These are phyloP conservation scores for Mimosa pudica DNA, from an alignment of 306 rosid genomes.

Conservation along the genomic window DNA sequence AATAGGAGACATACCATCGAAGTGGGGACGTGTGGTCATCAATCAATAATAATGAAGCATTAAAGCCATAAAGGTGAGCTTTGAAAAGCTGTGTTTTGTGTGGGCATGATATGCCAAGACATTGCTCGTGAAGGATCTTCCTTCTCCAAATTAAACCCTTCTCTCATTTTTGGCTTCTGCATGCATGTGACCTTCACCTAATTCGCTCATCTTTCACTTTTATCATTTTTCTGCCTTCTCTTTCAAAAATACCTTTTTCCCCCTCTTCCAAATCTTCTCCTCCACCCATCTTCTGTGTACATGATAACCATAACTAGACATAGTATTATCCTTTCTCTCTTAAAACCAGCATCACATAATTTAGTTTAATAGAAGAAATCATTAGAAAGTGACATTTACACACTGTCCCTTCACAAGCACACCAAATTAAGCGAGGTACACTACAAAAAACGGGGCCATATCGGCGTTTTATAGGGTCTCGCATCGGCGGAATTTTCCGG, in stretches of 20 bases:
- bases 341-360: not conserved
- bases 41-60: constrained; percentile 30
- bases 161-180: not conserved
- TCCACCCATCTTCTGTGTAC: not conserved
- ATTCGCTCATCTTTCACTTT: not conserved
- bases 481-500: too few species aligned
- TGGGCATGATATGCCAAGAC: constrained; percentile 18
- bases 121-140: constrained; percentile 56
- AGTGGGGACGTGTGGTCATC: constrained; percentile 30
- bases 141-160: not conserved
- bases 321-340: not conserved
- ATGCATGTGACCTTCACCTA: not conserved
- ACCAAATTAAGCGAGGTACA: not conserved
- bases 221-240: not conserved
- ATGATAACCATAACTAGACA: not conserved
- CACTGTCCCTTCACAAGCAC: not conserved
- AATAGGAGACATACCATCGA: constrained; percentile 20
- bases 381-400: not conserved
- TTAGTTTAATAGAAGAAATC: not conserved
- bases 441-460: too few species aligned
- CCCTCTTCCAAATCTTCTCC: not conserved
- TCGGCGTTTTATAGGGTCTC: too few species aligned
- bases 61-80: constrained; percentile 51
- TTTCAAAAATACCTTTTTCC: not conserved
- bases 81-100: constrained; percentile 35